Conservation (phyloP, 2,329 filamentous ascomycete genomes). For the Microcyclospora tardicrescens region DNA sequence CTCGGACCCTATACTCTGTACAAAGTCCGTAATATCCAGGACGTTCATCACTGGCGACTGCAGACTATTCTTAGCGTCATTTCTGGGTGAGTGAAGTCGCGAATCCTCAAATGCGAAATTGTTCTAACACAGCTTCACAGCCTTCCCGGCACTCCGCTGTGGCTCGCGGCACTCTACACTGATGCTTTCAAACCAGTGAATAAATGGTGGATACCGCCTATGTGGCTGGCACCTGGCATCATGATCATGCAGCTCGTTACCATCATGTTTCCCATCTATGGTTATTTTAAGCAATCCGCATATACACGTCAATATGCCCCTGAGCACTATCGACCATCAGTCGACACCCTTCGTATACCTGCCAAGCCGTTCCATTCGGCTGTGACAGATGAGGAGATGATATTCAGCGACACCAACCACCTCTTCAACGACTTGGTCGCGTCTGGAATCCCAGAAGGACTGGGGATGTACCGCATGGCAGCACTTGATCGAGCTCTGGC, state of each 20-base stretch:
- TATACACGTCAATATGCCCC: constrained; percentile 3
- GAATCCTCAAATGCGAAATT: not conserved
- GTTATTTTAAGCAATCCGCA: constrained; percentile 34
- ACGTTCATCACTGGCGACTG: constrained; percentile 53
- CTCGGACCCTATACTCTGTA: constrained; percentile 50
- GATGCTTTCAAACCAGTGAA: constrained; percentile 37
- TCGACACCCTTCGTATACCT: not conserved
- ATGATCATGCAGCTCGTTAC: constrained; percentile 51
- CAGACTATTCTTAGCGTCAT: constrained; percentile 45
- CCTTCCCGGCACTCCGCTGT: constrained; percentile 53
- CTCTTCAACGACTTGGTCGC: constrained; percentile 2
- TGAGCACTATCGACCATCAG: not conserved
- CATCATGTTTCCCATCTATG: constrained; percentile 49
- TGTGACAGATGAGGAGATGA: constrained; percentile 24
- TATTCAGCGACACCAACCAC: constrained; percentile 8
- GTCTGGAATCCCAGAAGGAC: constrained; percentile 1
- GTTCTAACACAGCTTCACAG: constrained; percentile 22
- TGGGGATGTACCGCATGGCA: constrained; percentile 42
- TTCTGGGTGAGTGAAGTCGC: constrained; percentile 19
- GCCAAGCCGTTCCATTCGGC: not conserved
- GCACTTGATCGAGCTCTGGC: constrained; percentile 50
- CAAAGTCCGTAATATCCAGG: constrained; percentile 46
- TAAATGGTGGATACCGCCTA: constrained; percentile 44
- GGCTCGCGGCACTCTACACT: constrained; percentile 45
- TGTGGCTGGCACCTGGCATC: constrained; percentile 52